Evolutionary conservation across 1,139 yeast genomes (phyloP).

Genomic region (Kodamaea derodonti): DNA sequence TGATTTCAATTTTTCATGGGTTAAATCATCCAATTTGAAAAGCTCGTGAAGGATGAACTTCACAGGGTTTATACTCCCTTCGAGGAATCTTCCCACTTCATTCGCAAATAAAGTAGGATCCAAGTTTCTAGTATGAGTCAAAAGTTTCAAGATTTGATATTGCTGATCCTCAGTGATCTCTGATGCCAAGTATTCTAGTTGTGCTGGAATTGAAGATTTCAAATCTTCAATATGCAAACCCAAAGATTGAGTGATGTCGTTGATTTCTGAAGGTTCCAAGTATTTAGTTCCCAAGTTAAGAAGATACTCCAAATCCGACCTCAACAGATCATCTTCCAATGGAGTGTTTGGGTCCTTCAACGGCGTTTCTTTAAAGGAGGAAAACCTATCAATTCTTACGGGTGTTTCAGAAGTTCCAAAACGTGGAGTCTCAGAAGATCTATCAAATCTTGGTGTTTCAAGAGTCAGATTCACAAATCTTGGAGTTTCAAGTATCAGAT

Average conservation of each 20-base stretch:
- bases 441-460: neutral
- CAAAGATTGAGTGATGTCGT: slow-evolving; percentile 14
- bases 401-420: neutral
- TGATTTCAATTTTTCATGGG: neutral
- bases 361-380: neutral
- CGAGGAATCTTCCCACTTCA: slow-evolving; percentile 9
- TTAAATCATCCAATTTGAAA: neutral
- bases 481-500: no score
- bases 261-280: slow-evolving; percentile 17
- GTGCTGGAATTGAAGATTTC: slow-evolving; percentile 1
- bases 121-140: slow-evolving; percentile 17
- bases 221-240: slow-evolving; percentile 3
- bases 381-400: no score
- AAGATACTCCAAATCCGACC: slow-evolving; percentile 24
- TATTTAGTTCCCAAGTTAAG: slow-evolving; percentile 5
- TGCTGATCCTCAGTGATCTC: slow-evolving; percentile 1
- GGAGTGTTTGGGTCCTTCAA: neutral
- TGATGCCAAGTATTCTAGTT: slow-evolving; percentile 1
- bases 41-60: neutral
- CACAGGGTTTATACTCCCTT: neutral
- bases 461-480: slow-evolving; percentile 2
- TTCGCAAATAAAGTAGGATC: slow-evolving; percentile 7
- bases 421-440: neutral
- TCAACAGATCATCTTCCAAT: slow-evolving; percentile 25
- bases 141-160: slow-evolving; percentile 6